Conservation (phyloP, 371 early-diverging fungal genomes). For the Zancudomyces culisetae region DNA sequence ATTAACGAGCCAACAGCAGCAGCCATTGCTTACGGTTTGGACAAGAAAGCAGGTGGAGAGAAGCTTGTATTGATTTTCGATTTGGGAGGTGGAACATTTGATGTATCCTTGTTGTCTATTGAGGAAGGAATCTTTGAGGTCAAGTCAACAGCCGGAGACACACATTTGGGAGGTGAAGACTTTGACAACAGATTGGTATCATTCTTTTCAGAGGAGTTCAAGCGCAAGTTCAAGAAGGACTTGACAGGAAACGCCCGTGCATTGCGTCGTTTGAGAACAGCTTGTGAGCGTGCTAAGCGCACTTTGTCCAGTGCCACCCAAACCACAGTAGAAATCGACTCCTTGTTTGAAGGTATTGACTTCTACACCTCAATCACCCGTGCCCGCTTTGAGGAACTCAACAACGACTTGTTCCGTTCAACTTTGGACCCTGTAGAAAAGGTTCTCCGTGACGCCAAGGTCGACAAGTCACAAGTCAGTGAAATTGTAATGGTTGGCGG, state of each 20-base stretch:
- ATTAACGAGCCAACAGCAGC: conserved; percentile 98
- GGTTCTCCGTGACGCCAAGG: conserved; percentile 83
- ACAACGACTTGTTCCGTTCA: conserved; percentile 81
- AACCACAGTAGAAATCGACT: conserved; percentile 80
- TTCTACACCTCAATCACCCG: conserved; percentile 89
- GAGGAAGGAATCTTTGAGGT: conserved; percentile 86
- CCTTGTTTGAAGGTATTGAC: conserved; percentile 79
- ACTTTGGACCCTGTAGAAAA: conserved; percentile 92
- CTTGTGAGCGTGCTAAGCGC: conserved; percentile 90
- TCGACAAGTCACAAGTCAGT: conserved; percentile 77
- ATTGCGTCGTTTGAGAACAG: conserved; percentile 82
- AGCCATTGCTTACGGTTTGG: conserved; percentile 91
- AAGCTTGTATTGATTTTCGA: conserved; percentile 84
- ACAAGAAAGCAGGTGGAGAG: conserved; percentile 55
- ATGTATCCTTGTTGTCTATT: conserved; percentile 85
- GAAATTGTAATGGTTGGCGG: conserved; percentile 99
- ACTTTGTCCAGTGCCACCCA: conserved; percentile 72
- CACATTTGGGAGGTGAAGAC: too few relatives aligned
- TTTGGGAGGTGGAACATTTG: conserved; percentile 95
- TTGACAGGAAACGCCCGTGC: conserved; percentile 70
- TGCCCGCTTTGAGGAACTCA: conserved; percentile 93
- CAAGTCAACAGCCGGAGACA: conserved; percentile 85
- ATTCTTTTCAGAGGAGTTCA: conserved; percentile 74
- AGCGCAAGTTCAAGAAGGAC: conserved; percentile 45
- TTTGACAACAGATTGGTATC: conserved; percentile 84